Evolutionary conservation across 2,329 filamentous ascomycete genomes (phyloP).

Genomic region (Penicillium decumbens): DNA sequence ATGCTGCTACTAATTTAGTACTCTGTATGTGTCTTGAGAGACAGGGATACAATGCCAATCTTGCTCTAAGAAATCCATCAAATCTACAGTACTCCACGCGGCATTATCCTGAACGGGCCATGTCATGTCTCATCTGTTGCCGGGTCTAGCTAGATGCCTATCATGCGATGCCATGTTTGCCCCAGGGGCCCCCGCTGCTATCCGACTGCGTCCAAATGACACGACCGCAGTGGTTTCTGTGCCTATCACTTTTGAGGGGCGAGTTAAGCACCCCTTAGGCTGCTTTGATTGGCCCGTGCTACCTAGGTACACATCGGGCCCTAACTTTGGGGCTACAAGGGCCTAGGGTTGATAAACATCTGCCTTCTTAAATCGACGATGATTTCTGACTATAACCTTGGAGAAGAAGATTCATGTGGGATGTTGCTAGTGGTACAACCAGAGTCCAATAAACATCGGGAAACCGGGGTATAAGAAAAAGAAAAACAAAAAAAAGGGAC

Average conservation of each 20-base stretch:
- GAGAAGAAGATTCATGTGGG: slow-evolving; percentile 13
- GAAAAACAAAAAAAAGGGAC: slow-evolving; percentile 2
- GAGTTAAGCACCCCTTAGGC: neutral
- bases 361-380: slow-evolving; percentile 6
- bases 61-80: neutral
- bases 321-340: neutral
- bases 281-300: neutral
- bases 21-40: too few relatives aligned
- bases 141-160: slow-evolving; percentile 5
- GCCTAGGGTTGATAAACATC: neutral
- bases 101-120: slow-evolving; percentile 1
- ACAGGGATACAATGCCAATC: neutral
- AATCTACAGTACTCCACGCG: neutral
- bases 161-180: slow-evolving; percentile 8
- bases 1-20: too few relatives aligned
- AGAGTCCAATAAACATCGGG: slow-evolving; percentile 28
- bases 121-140: slow-evolving; percentile 11
- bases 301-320: neutral
- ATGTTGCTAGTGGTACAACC: slow-evolving; percentile 26
- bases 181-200: neutral
- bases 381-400: slow-evolving; percentile 13
- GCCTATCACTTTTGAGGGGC: neutral
- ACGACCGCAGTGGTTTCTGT: neutral
- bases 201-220: neutral
- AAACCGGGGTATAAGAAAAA: slow-evolving; percentile 27